Conservation (phyloP, 306 rosid species). For the Vigna unguiculata region DNA sequence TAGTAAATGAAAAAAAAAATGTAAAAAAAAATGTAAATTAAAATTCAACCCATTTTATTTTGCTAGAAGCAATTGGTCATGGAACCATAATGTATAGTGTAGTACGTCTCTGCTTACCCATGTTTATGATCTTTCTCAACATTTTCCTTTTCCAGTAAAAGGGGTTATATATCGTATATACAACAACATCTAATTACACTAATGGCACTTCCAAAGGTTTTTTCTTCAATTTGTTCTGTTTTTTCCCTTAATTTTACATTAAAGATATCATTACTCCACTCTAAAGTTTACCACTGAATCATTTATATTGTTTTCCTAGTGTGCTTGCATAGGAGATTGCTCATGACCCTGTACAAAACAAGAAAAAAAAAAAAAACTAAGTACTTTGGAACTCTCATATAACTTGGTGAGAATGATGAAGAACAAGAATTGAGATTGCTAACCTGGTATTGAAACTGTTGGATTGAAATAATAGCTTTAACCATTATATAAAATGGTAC, state of each 20-base stretch:
- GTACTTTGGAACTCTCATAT: not conserved
- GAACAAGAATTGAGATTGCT: conserved; percentile 11
- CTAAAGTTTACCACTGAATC: not conserved
- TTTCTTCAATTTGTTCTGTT: not conserved
- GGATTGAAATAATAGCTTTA: conserved; percentile 61
- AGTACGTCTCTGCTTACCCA: not conserved
- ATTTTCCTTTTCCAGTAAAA: no score
- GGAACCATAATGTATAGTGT: not conserved
- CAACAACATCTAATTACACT: not conserved
- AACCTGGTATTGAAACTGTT: conserved; percentile 67
- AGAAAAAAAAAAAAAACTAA: not conserved
- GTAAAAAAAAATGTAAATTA: no score
- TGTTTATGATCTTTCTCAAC: not conserved
- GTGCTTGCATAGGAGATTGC: conserved; percentile 29
- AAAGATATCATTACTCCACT: not conserved
- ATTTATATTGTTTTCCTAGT: conserved; percentile 53
- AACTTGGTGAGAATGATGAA: not conserved
- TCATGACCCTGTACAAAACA: conserved; percentile 34
- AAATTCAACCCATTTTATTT: not conserved
- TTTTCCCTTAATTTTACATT: not conserved
- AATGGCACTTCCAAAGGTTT: not conserved
- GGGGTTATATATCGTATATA: not conserved
- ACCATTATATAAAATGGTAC: conserved; percentile 67
- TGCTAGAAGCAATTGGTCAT: not conserved
- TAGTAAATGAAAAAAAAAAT: no score